Evolutionary conservation across 1,284 basidiomycete genomes (phyloP), one percentile per base, ranked within the genome.

Genomic region (Puccinia horiana): DNA sequence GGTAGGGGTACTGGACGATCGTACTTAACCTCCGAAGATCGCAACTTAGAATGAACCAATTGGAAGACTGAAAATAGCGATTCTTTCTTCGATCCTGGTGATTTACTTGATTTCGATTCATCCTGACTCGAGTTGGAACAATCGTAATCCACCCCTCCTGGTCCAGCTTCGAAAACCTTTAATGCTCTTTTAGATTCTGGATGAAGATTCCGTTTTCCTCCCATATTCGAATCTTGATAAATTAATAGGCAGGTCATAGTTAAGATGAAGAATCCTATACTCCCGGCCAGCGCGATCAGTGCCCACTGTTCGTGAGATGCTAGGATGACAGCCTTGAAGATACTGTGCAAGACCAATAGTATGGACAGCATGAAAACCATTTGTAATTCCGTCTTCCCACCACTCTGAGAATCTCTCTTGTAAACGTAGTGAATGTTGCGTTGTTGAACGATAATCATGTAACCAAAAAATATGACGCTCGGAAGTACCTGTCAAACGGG

Each of bases 401-500:
- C 76, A 35, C 40, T 79, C 32, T 70, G 76, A 32, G 47, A n/a
- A 37, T 56, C 49, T n/a, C 76, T 40, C 42, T 54, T 44, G 42
- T 79, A 79, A 12, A 79, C 47, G n/a, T 29, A 79, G 26, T 44
- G 61, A 16, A 79, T 29, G 65, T 79, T 79, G 42, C 47, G 56
- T 23, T 56, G 65, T 70, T 79, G 76, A 11, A 79, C 76, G 14
- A 79, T 20, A 42, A 70, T 29, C 76, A 79, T 70, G 44, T 35
- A 67, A n/a, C 42, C 32, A 49, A 79, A 79, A 79, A 79, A 79
- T 52, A 79, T 32, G 14, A 79, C 40, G 23, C 63, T 65, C 49
- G 76, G 65, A 37, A 79, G 29, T 42, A 69, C 52, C 76, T 79
- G 65, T 32, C 8, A 26, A 20, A 47, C 0, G 40, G 35, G 11